Evolutionary conservation across 345 rosid species (phyloP).

Genomic region (Linum usitatissimum): DNA sequence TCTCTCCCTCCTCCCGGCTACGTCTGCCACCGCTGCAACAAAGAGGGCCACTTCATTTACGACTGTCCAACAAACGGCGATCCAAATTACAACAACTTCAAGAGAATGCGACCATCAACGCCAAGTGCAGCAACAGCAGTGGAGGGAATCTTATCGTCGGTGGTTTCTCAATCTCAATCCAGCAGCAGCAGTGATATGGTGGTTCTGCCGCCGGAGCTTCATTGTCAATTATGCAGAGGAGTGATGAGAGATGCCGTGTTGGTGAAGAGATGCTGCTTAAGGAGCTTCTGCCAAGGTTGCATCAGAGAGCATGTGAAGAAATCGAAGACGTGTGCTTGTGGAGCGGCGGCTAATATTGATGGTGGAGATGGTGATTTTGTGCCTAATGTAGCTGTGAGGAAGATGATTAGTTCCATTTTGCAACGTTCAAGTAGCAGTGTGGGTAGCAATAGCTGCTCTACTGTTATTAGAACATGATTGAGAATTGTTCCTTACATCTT

Average conservation of each 20-base stretch:
- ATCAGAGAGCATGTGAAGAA: not conserved
- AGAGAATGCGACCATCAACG: not conserved
- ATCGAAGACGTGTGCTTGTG: slow-evolving; percentile 4
- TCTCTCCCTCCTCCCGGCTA: slow-evolving; percentile 1
- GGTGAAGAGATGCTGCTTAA: not conserved
- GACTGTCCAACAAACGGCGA: slow-evolving; percentile 6
- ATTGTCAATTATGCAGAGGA: not conserved
- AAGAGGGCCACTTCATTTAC: slow-evolving; percentile 1
- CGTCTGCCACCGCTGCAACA: slow-evolving; percentile 1
- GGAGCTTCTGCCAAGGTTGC: slow-evolving; percentile 2
- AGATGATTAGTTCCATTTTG: not conserved
- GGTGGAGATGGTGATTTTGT: not conserved
- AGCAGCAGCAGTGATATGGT: not conserved
- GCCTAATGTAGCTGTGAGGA: not conserved
- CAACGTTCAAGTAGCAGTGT: not conserved
- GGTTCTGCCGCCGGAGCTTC: not conserved
- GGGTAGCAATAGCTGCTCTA: not conserved
- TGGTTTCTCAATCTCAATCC: too few species aligned
- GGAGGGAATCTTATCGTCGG: not conserved
- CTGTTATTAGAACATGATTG: not conserved
- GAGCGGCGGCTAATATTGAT: not conserved
- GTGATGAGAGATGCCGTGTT: slow-evolving; percentile 6
- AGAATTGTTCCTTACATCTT: not conserved
- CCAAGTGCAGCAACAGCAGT: not conserved
- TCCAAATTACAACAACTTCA: not conserved